Evolutionary conservation across 2,329 filamentous ascomycete genomes (phyloP).

Genomic region (Penicillium decumbens): DNA sequence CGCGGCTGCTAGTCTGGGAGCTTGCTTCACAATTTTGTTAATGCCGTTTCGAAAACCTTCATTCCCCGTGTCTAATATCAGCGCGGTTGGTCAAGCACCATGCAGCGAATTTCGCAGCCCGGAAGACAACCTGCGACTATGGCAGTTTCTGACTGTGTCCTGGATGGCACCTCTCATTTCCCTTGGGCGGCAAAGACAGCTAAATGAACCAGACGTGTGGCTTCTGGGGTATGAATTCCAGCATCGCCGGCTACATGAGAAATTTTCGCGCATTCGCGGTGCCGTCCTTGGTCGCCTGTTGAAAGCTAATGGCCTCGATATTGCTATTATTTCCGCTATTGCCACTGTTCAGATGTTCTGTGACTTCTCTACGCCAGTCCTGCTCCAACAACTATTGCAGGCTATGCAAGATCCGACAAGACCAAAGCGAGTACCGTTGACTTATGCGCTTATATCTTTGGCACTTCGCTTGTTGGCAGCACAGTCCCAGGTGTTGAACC

Average conservation of each 20-base stretch:
- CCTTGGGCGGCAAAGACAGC: conserved; percentile 58
- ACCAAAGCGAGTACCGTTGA: conserved; percentile 55
- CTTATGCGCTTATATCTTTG: conserved; percentile 62
- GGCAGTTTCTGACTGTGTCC: conserved; percentile 78
- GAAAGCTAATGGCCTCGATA: conserved; percentile 72
- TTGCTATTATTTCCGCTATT: conserved; percentile 63
- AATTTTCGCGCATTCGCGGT: conserved; percentile 68
- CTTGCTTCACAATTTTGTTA: conserved; percentile 53
- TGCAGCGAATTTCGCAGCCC: conserved; percentile 62
- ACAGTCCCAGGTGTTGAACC: conserved; percentile 63
- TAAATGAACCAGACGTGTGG: conserved; percentile 80
- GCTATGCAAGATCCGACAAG: conserved; percentile 56
- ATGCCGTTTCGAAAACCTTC: conserved; percentile 66
- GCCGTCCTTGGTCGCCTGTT: conserved; percentile 67
- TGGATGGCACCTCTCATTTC: conserved; percentile 75
- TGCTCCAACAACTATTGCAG: conserved; percentile 67
- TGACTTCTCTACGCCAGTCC: conserved; percentile 59
- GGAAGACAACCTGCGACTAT: conserved; percentile 73
- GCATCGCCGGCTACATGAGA: conserved; percentile 66
- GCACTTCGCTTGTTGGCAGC: conserved; percentile 56
- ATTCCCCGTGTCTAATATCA: conserved; percentile 55
- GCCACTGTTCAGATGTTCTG: conserved; percentile 59
- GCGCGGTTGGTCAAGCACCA: conserved; percentile 53
- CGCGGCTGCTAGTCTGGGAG: conserved; percentile 43
- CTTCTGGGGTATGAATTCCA: conserved; percentile 74